Base-by-base conservation (phyloP, 2,329 filamentous ascomycete species). In the Colletotrichum scovillei region DNA sequence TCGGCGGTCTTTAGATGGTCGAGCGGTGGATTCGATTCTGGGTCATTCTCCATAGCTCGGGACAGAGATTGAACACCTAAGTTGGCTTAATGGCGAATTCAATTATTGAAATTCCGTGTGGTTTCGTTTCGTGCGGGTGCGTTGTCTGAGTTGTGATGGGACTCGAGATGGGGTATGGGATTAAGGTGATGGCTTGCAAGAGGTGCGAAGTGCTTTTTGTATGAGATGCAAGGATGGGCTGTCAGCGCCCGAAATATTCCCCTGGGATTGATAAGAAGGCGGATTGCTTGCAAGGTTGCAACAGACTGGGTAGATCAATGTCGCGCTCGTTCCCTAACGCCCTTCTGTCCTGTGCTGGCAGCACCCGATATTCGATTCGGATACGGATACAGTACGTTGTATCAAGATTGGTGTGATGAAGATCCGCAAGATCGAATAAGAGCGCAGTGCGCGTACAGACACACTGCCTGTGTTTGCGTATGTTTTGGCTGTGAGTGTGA, bases 1-100 rank as follows among this genome's bases (percentile, higher is more conserved):
- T 71, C 63, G 19, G 42, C 32, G 9, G 63, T 71, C 5, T 58
- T 32, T 28, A 67, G 30, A n/a, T 59, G 55, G 42, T 67, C 66
- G 38, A 67, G 62, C 0, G 28, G 49, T 14, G 59, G 24, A 26
- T 65, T 55, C 16, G 53, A 58, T 57, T 69, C 67, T 19, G 60
- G 52, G 53, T 69, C 60, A 32, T 64, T 64, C n/a, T 64, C 62
- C 46, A 64, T 64, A 35, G 58, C 58, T 24, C 42, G 19, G 16
- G 16, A 19, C 28, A 52, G 26, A 30, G 28, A 46, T 8, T 30
- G 7, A 49, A n/a, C 4, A 35, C 11, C 32, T 49, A 4, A n/a
- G 19, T 22, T n/a, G 42, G 42, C 19, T n/a, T 9, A 49, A 49
- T n/a, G 42, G 42, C 42, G 19, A 49, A 49, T 49, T n/a, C 42